A percentile compares a stretch with the other conserved stretches of the same genome.
phyloP scores from a whole-genome alignment of 2,329 filamentous ascomycete genomes.

The Diplodia seriata region DNA sequence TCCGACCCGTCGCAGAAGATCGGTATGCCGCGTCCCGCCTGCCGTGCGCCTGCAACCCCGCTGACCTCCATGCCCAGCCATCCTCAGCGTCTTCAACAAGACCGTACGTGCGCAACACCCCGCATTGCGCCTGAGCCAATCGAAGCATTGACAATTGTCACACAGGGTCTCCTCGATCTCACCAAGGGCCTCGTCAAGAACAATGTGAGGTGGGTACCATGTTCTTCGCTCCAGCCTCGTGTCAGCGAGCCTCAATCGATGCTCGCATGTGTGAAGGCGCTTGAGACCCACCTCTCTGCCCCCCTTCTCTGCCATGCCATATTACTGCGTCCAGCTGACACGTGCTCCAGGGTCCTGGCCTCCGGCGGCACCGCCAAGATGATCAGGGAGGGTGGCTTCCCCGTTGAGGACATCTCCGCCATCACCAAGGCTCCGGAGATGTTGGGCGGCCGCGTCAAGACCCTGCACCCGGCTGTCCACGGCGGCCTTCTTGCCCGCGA shows the following conservation, averaged over 20 bases:
- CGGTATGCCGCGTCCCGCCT: conserved; percentile 22
- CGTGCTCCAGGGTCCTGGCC: conserved; percentile 70
- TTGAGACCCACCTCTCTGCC: background rate
- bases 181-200: conserved; percentile 89
- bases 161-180: conserved; percentile 75
- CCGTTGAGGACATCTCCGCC: conserved; percentile 96
- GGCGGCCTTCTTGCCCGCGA: conserved; percentile 90
- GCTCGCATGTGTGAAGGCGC: too few relatives aligned
- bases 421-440: conserved; percentile 96
- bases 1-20: conserved; percentile 33
- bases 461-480: conserved; percentile 87
- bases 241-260: conserved; percentile 3
- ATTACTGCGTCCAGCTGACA: conserved; percentile 5
- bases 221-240: conserved; percentile 1
- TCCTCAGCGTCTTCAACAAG: conserved; percentile 97
- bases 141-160: conserved; percentile 22
- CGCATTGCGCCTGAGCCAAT: conserved; percentile 18
- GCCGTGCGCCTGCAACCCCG: conserved; percentile 22
- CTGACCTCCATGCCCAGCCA: conserved; percentile 59
- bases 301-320: background rate
- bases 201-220: conserved; percentile 68
- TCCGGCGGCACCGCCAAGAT: conserved; percentile 95
- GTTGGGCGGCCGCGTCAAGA: conserved; percentile 92
- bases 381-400: conserved; percentile 95
- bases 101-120: conserved; percentile 58